Base-by-base conservation (phyloP, 169 alveolate genomes). In the Eimeria acervulina region DNA sequence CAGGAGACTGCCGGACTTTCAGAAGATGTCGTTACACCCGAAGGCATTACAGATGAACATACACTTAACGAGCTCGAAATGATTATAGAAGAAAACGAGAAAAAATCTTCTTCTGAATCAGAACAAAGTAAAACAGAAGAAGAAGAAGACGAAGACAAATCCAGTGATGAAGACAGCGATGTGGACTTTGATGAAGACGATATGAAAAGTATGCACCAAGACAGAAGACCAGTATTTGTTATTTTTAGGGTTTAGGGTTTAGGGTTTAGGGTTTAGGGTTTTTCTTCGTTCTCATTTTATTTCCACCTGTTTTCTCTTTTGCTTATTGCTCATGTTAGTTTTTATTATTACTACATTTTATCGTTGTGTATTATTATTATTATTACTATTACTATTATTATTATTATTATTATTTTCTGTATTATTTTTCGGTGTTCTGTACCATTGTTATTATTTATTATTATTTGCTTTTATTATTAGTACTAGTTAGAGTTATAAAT, bases 181-280 rank as follows among this genome's bases (percentile, higher is more conserved):
- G 80, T 44, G 3, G 88, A 90, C 8, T 90, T 90, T 36, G 95
- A 90, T 26, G 66, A 44, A 26, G 95, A 90, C 6, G 95, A 90
- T 31, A 31, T 90, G 51, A 70, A 90, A 26, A 81, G 95, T 90
- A 33, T 8, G 59, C 17, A 8, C 26, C 5, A 8, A 55, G 5
- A 47, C 55, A 47, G 5, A 47, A 47, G 5, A 47, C 5, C 12
- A 47, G 26, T 55, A 55, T 55, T 13, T 55, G 26, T 55, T 55
- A 2, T 55, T 7, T 55, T 47, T 47, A 47, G n/a, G 55, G 5
- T 47, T 47, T 47, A 7, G 5, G 5, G 12, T 47, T 47, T 47
- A 47, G 5, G 5, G 5, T 19, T 13, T 55, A 8, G 5, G 5
- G 5, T 55, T 55, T 55, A 55, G 5, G 5, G 4, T 5, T 55